These are phyloP conservation scores for Pseudogymnoascus sp. DNA, from an alignment of 2,329 filamentous ascomycete genomes.

Conservation along the genomic window DNA sequence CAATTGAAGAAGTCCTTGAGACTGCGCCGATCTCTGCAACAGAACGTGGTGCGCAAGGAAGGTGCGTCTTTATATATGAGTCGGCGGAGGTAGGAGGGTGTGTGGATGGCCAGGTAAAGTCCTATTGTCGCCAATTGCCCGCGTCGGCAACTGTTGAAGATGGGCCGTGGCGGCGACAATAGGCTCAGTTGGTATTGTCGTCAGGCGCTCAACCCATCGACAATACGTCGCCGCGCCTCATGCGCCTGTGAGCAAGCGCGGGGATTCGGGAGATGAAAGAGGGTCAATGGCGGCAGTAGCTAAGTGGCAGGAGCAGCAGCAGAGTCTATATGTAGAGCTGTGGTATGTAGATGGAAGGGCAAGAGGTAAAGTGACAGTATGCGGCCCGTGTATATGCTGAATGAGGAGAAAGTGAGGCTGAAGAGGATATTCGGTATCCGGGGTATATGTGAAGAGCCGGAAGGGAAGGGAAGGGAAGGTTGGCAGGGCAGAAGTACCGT, in stretches of 20 bases:
- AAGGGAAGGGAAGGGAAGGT: conserved; percentile 6
- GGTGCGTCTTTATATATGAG: background rate
- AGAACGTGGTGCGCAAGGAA: background rate
- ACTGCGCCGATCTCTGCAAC: background rate
- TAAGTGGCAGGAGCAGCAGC: background rate
- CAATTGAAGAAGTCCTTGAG: background rate
- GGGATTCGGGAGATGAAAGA: background rate
- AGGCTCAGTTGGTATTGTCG: conserved; percentile 5
- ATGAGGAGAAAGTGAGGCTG: conserved; percentile 4
- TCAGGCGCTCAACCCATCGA: conserved; percentile 6
- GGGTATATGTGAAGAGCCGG: conserved; percentile 1
- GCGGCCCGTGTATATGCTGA: background rate
- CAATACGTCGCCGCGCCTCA: conserved; percentile 2
- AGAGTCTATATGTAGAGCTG: background rate
- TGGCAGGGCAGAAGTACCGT: background rate
- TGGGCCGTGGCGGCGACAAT: background rate
- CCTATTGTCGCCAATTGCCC: conserved; percentile 4
- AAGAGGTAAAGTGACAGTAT: background rate
- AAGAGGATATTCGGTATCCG: conserved; percentile 4
- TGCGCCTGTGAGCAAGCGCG: background rate
- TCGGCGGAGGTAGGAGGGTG: background rate
- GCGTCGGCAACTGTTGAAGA: background rate
- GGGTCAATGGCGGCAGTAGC: background rate
- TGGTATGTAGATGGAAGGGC: background rate
- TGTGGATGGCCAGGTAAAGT: background rate